Base-by-base conservation (phyloP, 2,329 filamentous ascomycete species). In the Pezizomycotina sp. region DNA sequence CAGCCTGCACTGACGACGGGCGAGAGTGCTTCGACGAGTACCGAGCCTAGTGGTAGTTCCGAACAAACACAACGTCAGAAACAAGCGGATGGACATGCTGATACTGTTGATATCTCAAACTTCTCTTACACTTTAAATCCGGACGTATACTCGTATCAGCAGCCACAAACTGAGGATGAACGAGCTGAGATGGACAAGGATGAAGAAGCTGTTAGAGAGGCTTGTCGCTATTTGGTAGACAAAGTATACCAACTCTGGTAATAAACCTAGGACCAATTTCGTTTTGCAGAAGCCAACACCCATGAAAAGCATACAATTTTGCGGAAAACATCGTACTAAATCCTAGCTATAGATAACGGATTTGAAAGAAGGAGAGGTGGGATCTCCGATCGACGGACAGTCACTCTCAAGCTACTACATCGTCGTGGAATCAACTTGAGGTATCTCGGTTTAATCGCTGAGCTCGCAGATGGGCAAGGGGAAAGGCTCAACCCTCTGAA, bases 321-420 rank as follows among this genome's bases (percentile, higher is more conserved):
- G 15, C 12, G 25, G 6, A 6, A 5, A 27, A 7, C 5, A 15
- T 6, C 25, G 13, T 6, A 27, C 25, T 6, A 7, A 8, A 12
- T 12, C 6, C n/a, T n/a, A n/a, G n/a, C n/a, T n/a, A n/a, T n/a
- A n/a, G 53, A 60, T 95, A 39, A 74, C 77, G 45, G 86, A 98
- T 52, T 69, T 98, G 40, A 77, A 78, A 54, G 81, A 92, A 48
- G 84, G 82, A 5, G 86, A 98, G 49, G 77, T 92, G 48, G 89
- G 86, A 52, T 95, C 95, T 63, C 89, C 89, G 8, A 93, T 95
- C 82, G 91, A 98, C 52, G 89, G 89, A n/a, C 71, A 79, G 53
- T 93, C 86, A 13, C 65, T 98, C 40, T 81, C 77, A 51, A 74
- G 75, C 47, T 93, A 33, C 66, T 98, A 54, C 89, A 98, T 64